Evolutionary conservation across 805 yeast species (phyloP).

Genomic region (Kluyveromyces aestuarii): DNA sequence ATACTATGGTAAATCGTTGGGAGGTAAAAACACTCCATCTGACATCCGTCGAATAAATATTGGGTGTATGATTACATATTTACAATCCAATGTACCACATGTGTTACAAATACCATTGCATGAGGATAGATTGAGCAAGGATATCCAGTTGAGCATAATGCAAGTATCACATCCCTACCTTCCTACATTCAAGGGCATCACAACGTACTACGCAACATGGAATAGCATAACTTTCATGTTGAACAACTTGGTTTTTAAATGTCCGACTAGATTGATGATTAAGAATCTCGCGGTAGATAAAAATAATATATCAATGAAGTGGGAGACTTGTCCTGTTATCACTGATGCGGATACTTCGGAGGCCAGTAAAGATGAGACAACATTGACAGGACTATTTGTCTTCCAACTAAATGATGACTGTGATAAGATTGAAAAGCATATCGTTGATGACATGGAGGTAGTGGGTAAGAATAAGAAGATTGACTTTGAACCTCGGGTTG

Average conservation of each 20-base stretch:
- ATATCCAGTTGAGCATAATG: conserved; percentile 44
- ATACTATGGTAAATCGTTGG: neutral
- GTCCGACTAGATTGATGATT: conserved; percentile 8
- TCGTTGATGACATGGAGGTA: conserved; percentile 57
- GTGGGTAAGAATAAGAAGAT: conserved; percentile 33
- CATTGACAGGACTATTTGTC: conserved; percentile 45
- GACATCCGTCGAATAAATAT: conserved; percentile 30
- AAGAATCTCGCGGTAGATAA: conserved; percentile 8
- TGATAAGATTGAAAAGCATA: conserved; percentile 48
- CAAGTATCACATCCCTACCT: conserved; percentile 47
- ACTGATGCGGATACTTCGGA: conserved; percentile 1
- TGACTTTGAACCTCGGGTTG: conserved; percentile 1
- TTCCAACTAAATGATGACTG: conserved; percentile 56
- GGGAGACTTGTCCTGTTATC: conserved; percentile 1
- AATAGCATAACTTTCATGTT: conserved; percentile 47
- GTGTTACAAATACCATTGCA: conserved; percentile 40
- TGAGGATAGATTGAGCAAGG: conserved; percentile 33
- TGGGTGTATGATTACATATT: conserved; percentile 42
- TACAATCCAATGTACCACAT: conserved; percentile 41
- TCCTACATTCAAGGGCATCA: conserved; percentile 48
- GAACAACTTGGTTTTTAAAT: conserved; percentile 37
- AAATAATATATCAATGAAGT: conserved; percentile 1
- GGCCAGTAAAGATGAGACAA: conserved; percentile 4
- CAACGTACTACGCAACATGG: conserved; percentile 46
- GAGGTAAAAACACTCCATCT: neutral